These are phyloP conservation scores for Trametes sp. DNA, from an alignment of 1,284 basidiomycete genomes.

Conservation along the genomic window DNA sequence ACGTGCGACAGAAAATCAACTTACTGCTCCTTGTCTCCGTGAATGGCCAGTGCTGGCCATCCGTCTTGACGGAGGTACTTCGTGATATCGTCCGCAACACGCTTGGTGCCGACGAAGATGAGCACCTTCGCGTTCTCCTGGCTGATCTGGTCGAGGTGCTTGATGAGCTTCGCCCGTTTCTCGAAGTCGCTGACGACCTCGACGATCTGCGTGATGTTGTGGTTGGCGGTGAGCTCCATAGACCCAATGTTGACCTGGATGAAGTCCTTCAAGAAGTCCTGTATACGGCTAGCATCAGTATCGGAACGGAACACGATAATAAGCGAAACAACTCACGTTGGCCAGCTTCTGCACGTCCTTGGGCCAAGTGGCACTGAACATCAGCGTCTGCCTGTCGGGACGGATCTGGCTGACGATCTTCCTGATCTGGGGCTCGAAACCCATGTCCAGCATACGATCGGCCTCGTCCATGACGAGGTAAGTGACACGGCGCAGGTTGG, in stretches of 20 bases:
- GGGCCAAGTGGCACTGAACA: conserved; percentile 99
- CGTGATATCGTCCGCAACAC: conserved; percentile 97
- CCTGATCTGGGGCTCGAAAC: conserved; percentile 99
- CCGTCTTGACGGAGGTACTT: conserved; percentile 97
- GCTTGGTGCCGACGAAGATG: conserved; percentile 98
- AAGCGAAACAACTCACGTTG: conserved; percentile 58
- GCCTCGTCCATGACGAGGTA: conserved; percentile 99
- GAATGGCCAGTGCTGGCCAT: conserved; percentile 98
- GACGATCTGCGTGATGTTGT: conserved; percentile 96
- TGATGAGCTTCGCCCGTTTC: conserved; percentile 95
- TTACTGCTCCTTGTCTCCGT: conserved; percentile 97
- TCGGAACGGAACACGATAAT: neutral
- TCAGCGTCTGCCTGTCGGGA: conserved; percentile 93
- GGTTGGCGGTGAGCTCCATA: conserved; percentile 97
- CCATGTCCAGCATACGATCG: conserved; percentile 98
- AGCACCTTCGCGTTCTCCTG: conserved; percentile 98
- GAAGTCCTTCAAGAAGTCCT: conserved; percentile 96
- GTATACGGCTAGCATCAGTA: conserved; percentile 4
- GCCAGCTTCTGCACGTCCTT: conserved; percentile 99
- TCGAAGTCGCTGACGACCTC: conserved; percentile 99
- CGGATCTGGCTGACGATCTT: conserved; percentile 98
- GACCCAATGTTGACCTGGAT: conserved; percentile 99
- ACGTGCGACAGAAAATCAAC: conserved; percentile 42
- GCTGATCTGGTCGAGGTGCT: conserved; percentile 97
- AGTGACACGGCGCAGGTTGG: conserved; percentile 94